Evolutionary conservation across 331 rosid genomes (phyloP), one percentile per base, ranked within the genome.

Genomic region (Phaseolus coccineus): DNA sequence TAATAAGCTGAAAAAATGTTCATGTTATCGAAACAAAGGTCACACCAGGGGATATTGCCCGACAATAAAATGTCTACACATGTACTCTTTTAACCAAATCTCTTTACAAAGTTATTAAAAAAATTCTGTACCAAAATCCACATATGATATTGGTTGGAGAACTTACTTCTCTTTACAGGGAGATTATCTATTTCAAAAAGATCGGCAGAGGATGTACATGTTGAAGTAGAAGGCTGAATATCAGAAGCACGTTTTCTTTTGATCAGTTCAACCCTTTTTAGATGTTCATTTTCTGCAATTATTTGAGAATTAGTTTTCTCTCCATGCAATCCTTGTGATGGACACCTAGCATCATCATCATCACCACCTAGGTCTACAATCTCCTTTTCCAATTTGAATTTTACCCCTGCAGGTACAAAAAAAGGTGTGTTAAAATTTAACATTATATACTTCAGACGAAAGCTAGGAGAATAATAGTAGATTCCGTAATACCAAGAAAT

Each of bases 301-400:
- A 44, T 59, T 59, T 11, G 16, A 76, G 47, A 14, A 80, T n/a
- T 19, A 28, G 53, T 30, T 42, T 71, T 55, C 61, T 71, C 65
- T 53, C 25, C 33, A 7, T 58, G 53, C 4, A 39, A 39, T 66
- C 77, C 77, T 81, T 4, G 55, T 5, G 67, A 11, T 3, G 47
- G 50, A 68, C 24, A 61, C 48, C 5, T 1, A 55, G 2, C 65
- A 37, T 24, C 31, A 10, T 59, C 73, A 22, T 48, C 77, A 24
- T 79, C 82, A 12, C 73, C 82, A 37, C 35, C 81, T 61, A 69
- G 69, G 61, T 72, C 39, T 35, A 24, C 2, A 22, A 77, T n/a
- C 69, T 35, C 65, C 10, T 14, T 51, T 42, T 11, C 8, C 55
- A 42, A 30, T 28, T 11, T 2, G 25, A 1, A 51, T 47, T 11